Conservation (phyloP, 2,329 filamentous ascomycete species). For the Aspergillus versicolor region DNA sequence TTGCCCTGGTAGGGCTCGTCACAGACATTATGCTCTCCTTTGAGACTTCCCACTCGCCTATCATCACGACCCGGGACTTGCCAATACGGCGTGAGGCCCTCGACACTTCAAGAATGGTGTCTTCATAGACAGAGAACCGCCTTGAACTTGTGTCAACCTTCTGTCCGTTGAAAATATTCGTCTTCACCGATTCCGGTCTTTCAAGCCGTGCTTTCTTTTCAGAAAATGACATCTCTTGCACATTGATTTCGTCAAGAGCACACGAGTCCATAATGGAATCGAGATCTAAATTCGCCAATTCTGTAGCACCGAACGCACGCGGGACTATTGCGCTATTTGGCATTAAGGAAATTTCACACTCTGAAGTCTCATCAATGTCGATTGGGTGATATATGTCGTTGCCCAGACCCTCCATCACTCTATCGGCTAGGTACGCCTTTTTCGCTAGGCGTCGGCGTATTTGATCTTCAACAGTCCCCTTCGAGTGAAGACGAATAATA, state of each 20-base stretch:
- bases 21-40: conserved; percentile 52
- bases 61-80: conserved; percentile 59
- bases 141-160: conserved; percentile 36
- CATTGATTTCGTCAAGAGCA: not conserved
- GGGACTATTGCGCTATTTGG: not conserved
- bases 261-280: conserved; percentile 43
- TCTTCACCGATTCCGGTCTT: conserved; percentile 57
- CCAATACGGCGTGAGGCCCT: conserved; percentile 52
- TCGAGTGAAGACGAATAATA: conserved; percentile 57
- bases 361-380: not conserved
- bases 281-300: conserved; percentile 19
- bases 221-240: not conserved
- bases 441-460: conserved; percentile 60
- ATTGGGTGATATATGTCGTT: not conserved
- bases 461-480: conserved; percentile 59
- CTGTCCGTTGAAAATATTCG: conserved; percentile 58
- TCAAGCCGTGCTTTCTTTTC: conserved; percentile 58
- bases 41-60: conserved; percentile 55
- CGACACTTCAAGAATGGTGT: conserved; percentile 28
- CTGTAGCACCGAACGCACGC: not conserved
- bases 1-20: not conserved
- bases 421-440: conserved; percentile 61
- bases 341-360: not conserved
- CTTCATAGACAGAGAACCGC: conserved; percentile 32
- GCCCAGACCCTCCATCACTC: conserved; percentile 52